phyloP scores from a whole-genome alignment of 495 filamentous ascomycete species.

The Xylaria sp. region DNA sequence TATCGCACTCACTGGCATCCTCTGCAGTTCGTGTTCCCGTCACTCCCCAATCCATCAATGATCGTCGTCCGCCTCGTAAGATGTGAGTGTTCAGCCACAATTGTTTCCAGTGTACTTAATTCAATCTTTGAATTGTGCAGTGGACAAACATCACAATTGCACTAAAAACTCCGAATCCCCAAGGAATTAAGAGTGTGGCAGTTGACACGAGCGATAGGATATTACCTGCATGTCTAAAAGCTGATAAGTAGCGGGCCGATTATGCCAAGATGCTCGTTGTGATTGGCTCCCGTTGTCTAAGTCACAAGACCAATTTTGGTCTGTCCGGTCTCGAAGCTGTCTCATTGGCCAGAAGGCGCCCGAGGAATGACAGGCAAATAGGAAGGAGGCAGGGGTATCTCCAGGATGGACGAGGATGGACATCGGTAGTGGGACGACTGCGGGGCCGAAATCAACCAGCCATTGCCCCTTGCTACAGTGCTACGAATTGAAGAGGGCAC shows the following conservation, averaged over 20 bases:
- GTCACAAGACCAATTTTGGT: constrained; percentile 23
- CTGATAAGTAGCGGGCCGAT: constrained; percentile 31
- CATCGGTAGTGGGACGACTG: constrained; percentile 13
- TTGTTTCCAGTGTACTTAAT: neutral
- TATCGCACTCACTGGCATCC: constrained; percentile 7
- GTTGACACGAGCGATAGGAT: neutral
- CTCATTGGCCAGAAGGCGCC: constrained; percentile 18
- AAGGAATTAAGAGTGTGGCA: neutral
- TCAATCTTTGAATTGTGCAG: no score
- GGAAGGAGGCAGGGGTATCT: constrained; percentile 28
- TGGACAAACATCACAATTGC: no score
- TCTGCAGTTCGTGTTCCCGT: constrained; percentile 13
- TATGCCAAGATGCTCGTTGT: constrained; percentile 10
- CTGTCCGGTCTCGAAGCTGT: neutral
- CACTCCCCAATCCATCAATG: neutral
- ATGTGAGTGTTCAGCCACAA: neutral
- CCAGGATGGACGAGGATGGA: neutral
- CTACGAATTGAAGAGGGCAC: neutral
- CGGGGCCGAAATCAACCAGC: constrained; percentile 17
- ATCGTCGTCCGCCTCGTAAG: neutral
- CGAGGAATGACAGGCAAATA: constrained; percentile 16
- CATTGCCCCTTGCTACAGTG: neutral
- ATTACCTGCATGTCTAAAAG: constrained; percentile 9
- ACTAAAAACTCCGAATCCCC: constrained; percentile 12
- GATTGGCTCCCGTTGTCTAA: constrained; percentile 17